phyloP scores from a whole-genome alignment of 768 basidiomycete species.

The Trametes gibbosa region DNA sequence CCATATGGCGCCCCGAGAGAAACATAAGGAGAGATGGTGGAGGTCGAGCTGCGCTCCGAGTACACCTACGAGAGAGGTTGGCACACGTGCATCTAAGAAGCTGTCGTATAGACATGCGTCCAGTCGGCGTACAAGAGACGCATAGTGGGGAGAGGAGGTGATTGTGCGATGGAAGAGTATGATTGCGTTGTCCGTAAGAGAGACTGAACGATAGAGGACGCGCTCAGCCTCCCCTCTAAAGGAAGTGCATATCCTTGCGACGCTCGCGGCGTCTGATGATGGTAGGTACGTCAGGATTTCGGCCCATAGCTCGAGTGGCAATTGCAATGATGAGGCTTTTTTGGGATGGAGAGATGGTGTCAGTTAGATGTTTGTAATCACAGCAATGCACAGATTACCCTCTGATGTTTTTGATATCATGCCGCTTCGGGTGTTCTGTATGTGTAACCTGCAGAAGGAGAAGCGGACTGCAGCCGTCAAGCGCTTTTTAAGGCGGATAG shows the following conservation, averaged over 20 bases:
- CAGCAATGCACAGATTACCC: no score
- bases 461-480: no score
- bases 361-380: no score
- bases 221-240: not conserved
- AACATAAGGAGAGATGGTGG: not conserved
- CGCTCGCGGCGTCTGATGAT: not conserved
- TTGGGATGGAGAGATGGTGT: not conserved
- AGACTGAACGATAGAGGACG: not conserved
- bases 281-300: not conserved
- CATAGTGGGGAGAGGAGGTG: not conserved
- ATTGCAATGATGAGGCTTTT: not conserved
- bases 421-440: no score
- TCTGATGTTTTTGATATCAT: no score
- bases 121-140: not conserved
- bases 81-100: not conserved
- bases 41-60: not conserved
- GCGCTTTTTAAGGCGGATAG: no score
- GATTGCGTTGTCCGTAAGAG: not conserved
- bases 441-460: no score
- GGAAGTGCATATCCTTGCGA: not conserved
- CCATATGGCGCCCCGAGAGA: not conserved
- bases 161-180: not conserved
- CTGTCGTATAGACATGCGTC: not conserved
- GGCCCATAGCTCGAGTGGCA: not conserved
- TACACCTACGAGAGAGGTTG: not conserved